Evolutionary conservation across 2,329 filamentous ascomycete species (phyloP), one percentile per base, ranked within the genome.

Genomic region (Plenodomus tracheiphilus): DNA sequence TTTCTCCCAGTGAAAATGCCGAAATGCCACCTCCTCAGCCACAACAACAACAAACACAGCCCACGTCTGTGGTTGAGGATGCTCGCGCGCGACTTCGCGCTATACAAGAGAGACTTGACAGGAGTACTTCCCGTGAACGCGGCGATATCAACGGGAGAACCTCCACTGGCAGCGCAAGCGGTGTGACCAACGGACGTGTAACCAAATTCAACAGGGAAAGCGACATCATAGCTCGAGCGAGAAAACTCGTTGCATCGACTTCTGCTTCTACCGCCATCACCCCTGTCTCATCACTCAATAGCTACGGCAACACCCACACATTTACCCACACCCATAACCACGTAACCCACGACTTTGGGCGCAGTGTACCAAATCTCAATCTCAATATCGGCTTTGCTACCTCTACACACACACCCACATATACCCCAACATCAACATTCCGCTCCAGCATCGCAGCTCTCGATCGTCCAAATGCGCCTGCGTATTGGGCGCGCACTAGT

Each of bases 401-500:
- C 43, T 4, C 47, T 43, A 34, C 50, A 39, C n/a, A 36, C 30
- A 28, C 34, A 13, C 18, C 36, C 18, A 47, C 47, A 21, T 44
- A 46, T 17, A 47, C 37, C 2, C 50, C 59, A 8, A 58, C 20
- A 56, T 56, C n/a, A 55, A 11, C 28, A 6, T 32, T 32, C 28
- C 28, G 28, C 6, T 32, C 45, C 18, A 65, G 49, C 19, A 46
- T 44, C 19, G 51, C 53, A 25, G 38, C 53, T 16, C 16, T 32
- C 11, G 28, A 18, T 42, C 49, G 17, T 47, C 49, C 6, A 46
- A 47, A 60, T 25, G 55, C 54, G 7, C 63, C 69, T 10, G 66
- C 69, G 17, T 73, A 69, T 47, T 66, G 64, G 58, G 47, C 35
- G 20, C 70, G 70, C 8, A 45, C 52, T 9, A 66, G 61, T 40